phyloP scores from a whole-genome alignment of 352 stramenopile genomes.

The Globisporangium polare region DNA sequence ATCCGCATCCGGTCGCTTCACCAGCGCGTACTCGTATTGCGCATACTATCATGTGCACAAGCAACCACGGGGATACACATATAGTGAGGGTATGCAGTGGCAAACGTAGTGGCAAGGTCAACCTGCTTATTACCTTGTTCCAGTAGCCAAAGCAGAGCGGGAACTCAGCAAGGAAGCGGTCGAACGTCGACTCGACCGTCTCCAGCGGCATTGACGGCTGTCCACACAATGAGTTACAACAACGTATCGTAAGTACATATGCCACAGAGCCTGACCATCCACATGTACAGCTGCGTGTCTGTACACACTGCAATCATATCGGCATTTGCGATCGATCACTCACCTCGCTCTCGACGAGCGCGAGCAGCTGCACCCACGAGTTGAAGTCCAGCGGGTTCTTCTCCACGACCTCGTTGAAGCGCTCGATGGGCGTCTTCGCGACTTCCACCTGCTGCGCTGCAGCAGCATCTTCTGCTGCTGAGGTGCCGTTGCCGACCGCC shows the following conservation, averaged over 20 bases:
- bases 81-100: neutral
- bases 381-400: constrained; percentile 79
- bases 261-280: neutral
- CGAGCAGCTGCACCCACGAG: constrained; percentile 68
- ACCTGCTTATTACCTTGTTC: constrained; percentile 57
- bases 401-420: constrained; percentile 44
- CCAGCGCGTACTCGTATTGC: constrained; percentile 54
- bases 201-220: constrained; percentile 38
- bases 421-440: constrained; percentile 42
- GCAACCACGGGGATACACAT: neutral
- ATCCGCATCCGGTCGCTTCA: constrained; percentile 30
- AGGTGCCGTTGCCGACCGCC: neutral
- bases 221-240: neutral
- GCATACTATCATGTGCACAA: constrained; percentile 42
- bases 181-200: constrained; percentile 62
- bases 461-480: constrained; percentile 1
- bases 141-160: constrained; percentile 84
- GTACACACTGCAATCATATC: neutral
- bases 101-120: neutral
- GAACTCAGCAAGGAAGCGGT: constrained; percentile 69
- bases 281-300: neutral
- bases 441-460: neutral
- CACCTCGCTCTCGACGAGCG: constrained; percentile 69
- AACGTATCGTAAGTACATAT: neutral
- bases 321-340: neutral